Percentiles rank a stretch among this genome's conserved stretches.
These are phyloP conservation scores for Nothopassalora personata DNA, from an alignment of 2,329 filamentous ascomycete species.

Conservation along the genomic window DNA sequence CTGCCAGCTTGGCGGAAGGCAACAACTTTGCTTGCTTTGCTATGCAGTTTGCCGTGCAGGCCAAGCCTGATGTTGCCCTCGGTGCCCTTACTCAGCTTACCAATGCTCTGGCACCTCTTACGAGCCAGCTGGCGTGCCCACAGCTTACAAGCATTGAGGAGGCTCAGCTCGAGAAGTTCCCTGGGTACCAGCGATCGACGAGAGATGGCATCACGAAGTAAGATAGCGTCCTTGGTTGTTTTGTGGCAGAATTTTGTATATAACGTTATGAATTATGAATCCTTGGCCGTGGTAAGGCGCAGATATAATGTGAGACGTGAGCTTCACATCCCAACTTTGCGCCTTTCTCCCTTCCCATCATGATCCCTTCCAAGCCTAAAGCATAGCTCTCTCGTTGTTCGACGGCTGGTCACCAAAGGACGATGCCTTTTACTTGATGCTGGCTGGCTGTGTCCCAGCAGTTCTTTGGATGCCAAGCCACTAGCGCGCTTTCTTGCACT, in stretches of 20 bases:
- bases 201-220: constrained; percentile 12
- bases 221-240: background rate
- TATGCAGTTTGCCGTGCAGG: constrained; percentile 10
- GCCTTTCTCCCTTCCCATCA: too few species aligned
- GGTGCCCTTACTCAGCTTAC: constrained; percentile 7
- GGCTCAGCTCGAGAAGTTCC: constrained; percentile 7
- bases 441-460: too few species aligned
- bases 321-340: too few species aligned
- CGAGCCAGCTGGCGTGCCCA: constrained; percentile 4
- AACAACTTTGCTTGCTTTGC: constrained; percentile 47
- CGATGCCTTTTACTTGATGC: background rate
- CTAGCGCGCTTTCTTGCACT: too few species aligned
- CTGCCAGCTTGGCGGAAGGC: constrained; percentile 24
- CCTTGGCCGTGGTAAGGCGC: background rate
- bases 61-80: constrained; percentile 10
- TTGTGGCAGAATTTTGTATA: background rate
- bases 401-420: background rate
- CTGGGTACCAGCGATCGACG: constrained; percentile 8
- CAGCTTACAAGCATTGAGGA: constrained; percentile 7
- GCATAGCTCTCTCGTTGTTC: background rate
- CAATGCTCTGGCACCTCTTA: constrained; percentile 2
- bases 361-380: background rate
- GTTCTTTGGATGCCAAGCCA: too few species aligned
- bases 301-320: background rate
- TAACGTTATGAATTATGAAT: background rate